Conservation (phyloP, 495 filamentous ascomycete species). For the Opeltia flavorubescens region DNA sequence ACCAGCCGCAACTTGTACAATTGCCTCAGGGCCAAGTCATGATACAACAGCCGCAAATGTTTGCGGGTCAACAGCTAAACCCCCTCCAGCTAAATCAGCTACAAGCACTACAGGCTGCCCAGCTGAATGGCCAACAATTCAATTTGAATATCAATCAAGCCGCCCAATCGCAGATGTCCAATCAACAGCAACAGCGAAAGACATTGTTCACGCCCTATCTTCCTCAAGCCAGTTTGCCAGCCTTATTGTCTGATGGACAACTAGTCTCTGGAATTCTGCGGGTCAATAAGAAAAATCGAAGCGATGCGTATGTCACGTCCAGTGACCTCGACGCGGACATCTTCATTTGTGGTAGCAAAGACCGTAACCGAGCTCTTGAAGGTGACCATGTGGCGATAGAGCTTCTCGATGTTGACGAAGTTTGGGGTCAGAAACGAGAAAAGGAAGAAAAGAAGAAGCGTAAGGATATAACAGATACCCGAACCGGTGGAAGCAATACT, state of each 20-base stretch:
- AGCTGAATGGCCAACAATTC: conserved; percentile 66
- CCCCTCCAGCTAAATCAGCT: conserved; percentile 80
- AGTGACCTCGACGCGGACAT: conserved; percentile 95
- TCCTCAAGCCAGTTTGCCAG: conserved; percentile 87
- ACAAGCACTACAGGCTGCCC: conserved; percentile 78
- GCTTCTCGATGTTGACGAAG: conserved; percentile 93
- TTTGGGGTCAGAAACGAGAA: conserved; percentile 95
- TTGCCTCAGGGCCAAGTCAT: conserved; percentile 72
- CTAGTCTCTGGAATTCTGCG: conserved; percentile 92
- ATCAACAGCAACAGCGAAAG: conserved; percentile 79
- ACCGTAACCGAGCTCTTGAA: conserved; percentile 89
- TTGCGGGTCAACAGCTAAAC: conserved; percentile 71
- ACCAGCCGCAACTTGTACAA: conserved; percentile 84
- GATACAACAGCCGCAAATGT: conserved; percentile 57
- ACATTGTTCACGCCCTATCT: conserved; percentile 97
- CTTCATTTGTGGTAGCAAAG: conserved; percentile 98
- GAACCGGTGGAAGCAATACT: conserved; percentile 54
- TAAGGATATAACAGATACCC: conserved; percentile 91
- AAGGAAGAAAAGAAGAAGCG: conserved; percentile 99
- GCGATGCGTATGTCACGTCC: conserved; percentile 93
- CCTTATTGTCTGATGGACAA: conserved; percentile 79
- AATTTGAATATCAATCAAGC: conserved; percentile 64
- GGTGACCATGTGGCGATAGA: conserved; percentile 93
- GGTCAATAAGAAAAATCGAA: conserved; percentile 98
- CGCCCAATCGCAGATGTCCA: conserved; percentile 44